Evolutionary conservation across 257 asterid genomes (phyloP), one percentile per base, ranked within the genome.

Genomic region (Galeopsis tetrahit): DNA sequence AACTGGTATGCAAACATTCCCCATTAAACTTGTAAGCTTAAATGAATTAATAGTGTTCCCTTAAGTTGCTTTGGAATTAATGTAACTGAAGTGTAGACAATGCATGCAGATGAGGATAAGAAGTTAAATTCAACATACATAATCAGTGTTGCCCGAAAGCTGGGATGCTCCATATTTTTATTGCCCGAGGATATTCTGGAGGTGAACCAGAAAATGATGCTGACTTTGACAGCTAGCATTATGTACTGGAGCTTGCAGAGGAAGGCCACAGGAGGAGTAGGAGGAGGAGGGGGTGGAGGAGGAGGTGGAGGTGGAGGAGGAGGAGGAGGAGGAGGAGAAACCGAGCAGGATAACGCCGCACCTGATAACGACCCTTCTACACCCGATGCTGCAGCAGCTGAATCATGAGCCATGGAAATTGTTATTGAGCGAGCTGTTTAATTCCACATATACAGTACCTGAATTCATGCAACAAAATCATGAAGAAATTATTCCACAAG

Each of bases 191-290:
- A 86, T 77, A 84, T 86, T 53, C 80, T 86, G 72, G 91, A 84
- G 89, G 96, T 91, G 77, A 91, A 89, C 84, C 95, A 84, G 89
- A 91, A 91, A 75, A 91, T 91, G 97, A 85, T 89, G 74, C 78
- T 89, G 21, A 87, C 92, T 51, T 74, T 91, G 70, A 87, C 96
- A 44, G 96, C 97, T 48, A 85, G 95, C 83, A 87, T 91, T 75
- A 91, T 91, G 97, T 91, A 85, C 76, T 87, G 97, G 97, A 89
- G 96, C 85, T 69, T 91, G 68, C 89, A 89, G 62, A 69, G 85
- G 65, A 85, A 82, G 72, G 61, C 46, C 10, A 21, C 28, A 21
- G 28, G 28, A 21, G 28, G 28, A 21, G 28, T 0, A 21, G 28
- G 28, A 21, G 28, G 28, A 21, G 28, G 28, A 21, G 28, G 28